Base-by-base conservation (phyloP, 2,329 filamentous ascomycete genomes). In the Uncinocarpus reesii region DNA sequence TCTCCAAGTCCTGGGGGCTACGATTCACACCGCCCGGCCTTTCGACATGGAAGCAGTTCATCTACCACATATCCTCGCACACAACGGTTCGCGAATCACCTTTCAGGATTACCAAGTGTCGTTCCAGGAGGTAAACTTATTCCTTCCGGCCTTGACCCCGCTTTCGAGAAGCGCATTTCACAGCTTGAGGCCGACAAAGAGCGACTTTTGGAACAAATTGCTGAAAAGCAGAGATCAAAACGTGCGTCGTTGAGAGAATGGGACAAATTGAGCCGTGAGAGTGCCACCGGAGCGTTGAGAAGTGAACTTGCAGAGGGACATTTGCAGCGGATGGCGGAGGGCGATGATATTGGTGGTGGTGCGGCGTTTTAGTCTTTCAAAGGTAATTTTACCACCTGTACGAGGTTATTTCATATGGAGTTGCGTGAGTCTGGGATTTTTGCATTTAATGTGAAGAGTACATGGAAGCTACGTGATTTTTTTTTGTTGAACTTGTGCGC, bases 261-360 rank as follows among this genome's bases (percentile, higher is more conserved):
- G 71, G 69, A 73, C 44, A 66, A 61, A 43, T 52, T 71, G 37
- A 67, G 72, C 51, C 60, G 70, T 26, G 71, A 74, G 56, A 71
- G 65, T 49, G 65, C 67, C 23, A 68, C 70, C 16, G 69, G 68
- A 34, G 64, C 65, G 2, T 54, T 55, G 37, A 71, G 67, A 53
- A 72, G 69, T 52, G 71, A 74, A 47, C 56, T 74, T 44, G 71
- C 71, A 2, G 71, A 74, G 52, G 62, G 66, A 1, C 68, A 72
- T 57, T 53, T 73, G 52, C 68, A 72, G 45, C 58, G 66, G 11
- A 67, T 73, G 59, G 64, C 68, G 11, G 69, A 70, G 50, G 62
- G 63, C 8, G 70, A 72, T 49, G 65, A 65, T 45, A 62, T 65
- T 36, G 59, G 65, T 42, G 62, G 42, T 18, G 42, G 62, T n/a